Conservation (phyloP, 352 stramenopile genomes). For the Phytopythium helicoides region DNA sequence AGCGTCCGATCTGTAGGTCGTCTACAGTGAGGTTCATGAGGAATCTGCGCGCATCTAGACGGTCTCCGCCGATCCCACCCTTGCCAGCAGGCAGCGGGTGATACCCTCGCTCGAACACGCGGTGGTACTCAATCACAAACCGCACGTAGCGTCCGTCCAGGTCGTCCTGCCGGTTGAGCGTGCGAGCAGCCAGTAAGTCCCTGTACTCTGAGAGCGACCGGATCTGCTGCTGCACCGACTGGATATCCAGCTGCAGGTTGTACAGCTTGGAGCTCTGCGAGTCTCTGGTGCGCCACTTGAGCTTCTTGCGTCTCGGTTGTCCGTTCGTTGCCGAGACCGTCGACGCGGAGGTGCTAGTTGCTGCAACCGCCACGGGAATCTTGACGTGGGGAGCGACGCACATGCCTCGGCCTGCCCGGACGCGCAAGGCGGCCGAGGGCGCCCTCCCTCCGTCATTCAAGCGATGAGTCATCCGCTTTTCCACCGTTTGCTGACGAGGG, state of each 20-base stretch:
- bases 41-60: constrained; percentile 30
- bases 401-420: constrained; percentile 3
- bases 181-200: constrained; percentile 21
- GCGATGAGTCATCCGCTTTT: background rate
- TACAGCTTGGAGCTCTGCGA: constrained; percentile 53
- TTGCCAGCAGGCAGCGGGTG: background rate
- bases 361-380: background rate
- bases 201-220: constrained; percentile 29
- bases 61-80: background rate
- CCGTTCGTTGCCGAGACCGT: constrained; percentile 2
- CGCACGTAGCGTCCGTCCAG: constrained; percentile 46
- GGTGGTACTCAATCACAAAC: constrained; percentile 52
- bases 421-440: constrained; percentile 1
- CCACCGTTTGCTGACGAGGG: background rate
- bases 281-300: constrained; percentile 57
- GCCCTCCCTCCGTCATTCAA: no score
- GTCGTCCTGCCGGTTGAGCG: constrained; percentile 39
- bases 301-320: constrained; percentile 21
- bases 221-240: constrained; percentile 42
- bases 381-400: constrained; percentile 7
- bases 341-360: background rate
- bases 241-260: constrained; percentile 56
- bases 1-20: constrained; percentile 39
- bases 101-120: constrained; percentile 55
- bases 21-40: constrained; percentile 44